Evolutionary conservation across 148 eudicot species (phyloP), one percentile per base, ranked within the genome.

Genomic region (Bassia scoparia): DNA sequence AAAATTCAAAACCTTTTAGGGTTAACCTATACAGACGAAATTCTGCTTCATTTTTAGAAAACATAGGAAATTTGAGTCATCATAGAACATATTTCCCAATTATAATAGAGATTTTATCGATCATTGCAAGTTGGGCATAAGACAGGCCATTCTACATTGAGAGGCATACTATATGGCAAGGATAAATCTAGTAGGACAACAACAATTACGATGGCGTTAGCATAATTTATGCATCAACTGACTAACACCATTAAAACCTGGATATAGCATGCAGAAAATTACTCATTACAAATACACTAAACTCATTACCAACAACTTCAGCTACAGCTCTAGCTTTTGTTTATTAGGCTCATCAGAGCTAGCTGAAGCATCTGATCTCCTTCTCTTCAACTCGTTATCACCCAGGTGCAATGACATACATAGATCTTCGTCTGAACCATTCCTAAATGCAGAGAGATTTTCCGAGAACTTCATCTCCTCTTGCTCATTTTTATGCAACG

Each of bases 371-470:
- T 88, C 96, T 6, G 92, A 85, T 7, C 89, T 92, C 83, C 89
- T 84, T 82, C 97, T 88, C 83, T 95, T 95, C 77, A 93, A 80
- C 81, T 95, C 97, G 30, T 89, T 86, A 63, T 91, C 99, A 24
- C 97, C 97, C 82, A 95, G 80, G 59, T 90, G 94, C 82, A 95
- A 84, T 1, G 94, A 90, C 17, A 95, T 84, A 41, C 85, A 75
- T 3, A 89, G 33, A 67, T 92, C 97, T 76, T 88, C 97, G 73
- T 84, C 90, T 9, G 93, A 79, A 70, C 84, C 88, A 72, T 82
- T 86, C 78, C 85, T 88, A 80, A 95, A 74, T 6, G 91, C 90
- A 6, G 90, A 88, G 31, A 95, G 94, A 75, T 90, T 95, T 74
- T 83, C 89, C 5, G 89, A 78, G 29, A 78, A 77, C 54, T 64